These are phyloP conservation scores for Paramecium caudatum DNA, from an alignment of 73 alveolate genomes.

Conservation along the genomic window DNA sequence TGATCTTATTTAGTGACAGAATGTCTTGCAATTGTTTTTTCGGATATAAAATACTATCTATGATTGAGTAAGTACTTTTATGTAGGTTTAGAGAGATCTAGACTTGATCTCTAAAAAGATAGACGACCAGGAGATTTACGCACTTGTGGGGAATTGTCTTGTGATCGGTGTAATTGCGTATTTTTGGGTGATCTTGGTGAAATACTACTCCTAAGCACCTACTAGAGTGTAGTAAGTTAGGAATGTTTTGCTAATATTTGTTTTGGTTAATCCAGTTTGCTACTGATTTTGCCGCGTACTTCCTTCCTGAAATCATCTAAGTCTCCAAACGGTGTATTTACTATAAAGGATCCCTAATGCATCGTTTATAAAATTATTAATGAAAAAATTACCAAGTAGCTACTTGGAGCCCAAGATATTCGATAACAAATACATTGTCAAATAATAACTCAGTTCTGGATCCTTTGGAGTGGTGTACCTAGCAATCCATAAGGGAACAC, in stretches of 20 bases:
- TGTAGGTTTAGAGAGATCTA: not conserved
- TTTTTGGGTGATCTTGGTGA: constrained; percentile 40
- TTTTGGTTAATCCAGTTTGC: constrained; percentile 25
- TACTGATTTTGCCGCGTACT: constrained; percentile 2
- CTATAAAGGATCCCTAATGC: constrained; percentile 42
- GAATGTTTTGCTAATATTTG: not conserved
- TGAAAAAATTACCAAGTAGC: constrained; percentile 60
- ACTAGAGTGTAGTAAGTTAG: not conserved
- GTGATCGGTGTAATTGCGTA: not conserved
- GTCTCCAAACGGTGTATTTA: not conserved
- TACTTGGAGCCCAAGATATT: constrained; percentile 67
- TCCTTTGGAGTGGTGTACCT: constrained; percentile 64
- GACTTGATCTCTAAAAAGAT: constrained; percentile 32
- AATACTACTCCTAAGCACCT: not conserved
- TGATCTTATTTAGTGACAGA: constrained; percentile 41
- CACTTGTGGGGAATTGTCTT: not conserved
- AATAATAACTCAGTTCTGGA: constrained; percentile 75
- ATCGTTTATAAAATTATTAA: constrained; percentile 42
- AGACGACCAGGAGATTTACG: constrained; percentile 2
- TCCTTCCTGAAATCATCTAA: constrained; percentile 36
- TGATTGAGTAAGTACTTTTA: constrained; percentile 5
- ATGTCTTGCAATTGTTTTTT: constrained; percentile 55
- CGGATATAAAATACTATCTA: constrained; percentile 5
- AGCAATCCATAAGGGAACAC: constrained; percentile 41
- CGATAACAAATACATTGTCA: constrained; percentile 70